These are phyloP conservation scores for Fraxinus platypoda DNA, from an alignment of 305 asterid species.

Conservation along the genomic window DNA sequence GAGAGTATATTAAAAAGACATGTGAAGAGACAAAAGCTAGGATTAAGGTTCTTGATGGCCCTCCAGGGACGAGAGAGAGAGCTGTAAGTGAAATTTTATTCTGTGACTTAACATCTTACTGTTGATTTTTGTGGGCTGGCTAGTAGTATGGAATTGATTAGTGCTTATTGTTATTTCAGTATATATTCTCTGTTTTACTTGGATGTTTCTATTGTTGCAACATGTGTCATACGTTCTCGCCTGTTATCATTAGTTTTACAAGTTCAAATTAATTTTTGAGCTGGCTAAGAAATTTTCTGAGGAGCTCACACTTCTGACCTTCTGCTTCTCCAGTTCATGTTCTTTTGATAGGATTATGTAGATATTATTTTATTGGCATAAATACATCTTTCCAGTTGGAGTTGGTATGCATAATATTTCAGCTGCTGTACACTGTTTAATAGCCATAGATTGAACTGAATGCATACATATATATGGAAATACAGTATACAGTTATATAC, in stretches of 20 bases:
- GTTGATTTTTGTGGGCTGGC: neutral
- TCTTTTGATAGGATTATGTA: neutral
- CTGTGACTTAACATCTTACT: conserved; percentile 14
- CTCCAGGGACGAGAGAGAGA: conserved; percentile 90
- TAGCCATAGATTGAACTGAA: neutral
- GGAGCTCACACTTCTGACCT: neutral
- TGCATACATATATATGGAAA: neutral
- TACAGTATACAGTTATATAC: neutral
- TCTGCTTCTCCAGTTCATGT: neutral
- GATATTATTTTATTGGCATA: neutral
- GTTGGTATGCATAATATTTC: neutral
- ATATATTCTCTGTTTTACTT: neutral
- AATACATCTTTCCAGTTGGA: neutral
- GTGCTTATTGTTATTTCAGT: neutral
- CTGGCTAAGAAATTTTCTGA: neutral
- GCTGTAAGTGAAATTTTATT: conserved; percentile 61
- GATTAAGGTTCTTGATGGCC: conserved; percentile 92
- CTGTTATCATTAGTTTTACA: neutral
- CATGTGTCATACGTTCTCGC: neutral
- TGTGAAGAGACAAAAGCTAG: conserved; percentile 92
- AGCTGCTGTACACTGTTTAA: neutral
- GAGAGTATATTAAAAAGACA: conserved; percentile 81
- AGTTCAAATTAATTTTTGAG: neutral
- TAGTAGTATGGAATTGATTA: conserved; percentile 18
- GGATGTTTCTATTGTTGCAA: neutral